Evolutionary conservation across 805 yeast genomes (phyloP), one percentile per base, ranked within the genome.

Genomic region (Zygosaccharomyces bisporus): DNA sequence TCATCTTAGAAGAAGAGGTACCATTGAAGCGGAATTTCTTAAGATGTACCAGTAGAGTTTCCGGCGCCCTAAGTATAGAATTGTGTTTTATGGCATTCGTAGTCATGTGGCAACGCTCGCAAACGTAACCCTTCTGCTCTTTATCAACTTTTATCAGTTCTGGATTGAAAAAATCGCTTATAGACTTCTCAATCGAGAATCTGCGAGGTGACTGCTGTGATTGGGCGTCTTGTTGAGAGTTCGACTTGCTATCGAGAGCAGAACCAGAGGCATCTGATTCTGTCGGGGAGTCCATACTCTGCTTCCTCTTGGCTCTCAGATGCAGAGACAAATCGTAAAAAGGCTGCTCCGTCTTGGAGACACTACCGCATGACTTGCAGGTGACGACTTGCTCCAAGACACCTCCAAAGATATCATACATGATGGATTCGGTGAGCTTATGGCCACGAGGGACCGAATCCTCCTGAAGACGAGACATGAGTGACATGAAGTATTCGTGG

Each of bases 351-450:
- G 99, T 93, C 41, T 79, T 80, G 10, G 95, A 85, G 16, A 86
- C 79, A 55, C 85, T 79, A n/a, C 82, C 79, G 69, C 99, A 93
- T 43, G 71, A 76, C 51, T 77, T 76, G 69, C 99, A 93, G 0
- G 86, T 81, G 14, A 93, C 95, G 31, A 79, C 75, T 69, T 93
- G 99, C 55, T 82, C 77, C 44, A 91, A 68, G 34, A 86, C 66
- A 2, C 99, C 99, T 25, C 97, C 99, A 68, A 93, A 93, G 17
- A 93, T 86, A 60, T 91, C 96, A 65, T 91, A 89, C 13, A 93
- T 71, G 27, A 91, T 81, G 44, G 95, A 83, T 52, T 82, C 75
- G 52, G 84, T 85, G 57, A 90, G 70, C 60, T 90, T 90, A 37
- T 71, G 75, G n/a, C 96, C 96, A 59, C 78, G 83, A 29, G 98